phyloP scores from a whole-genome alignment of 2,329 filamentous ascomycete genomes.

The Nothopassalora personata region DNA sequence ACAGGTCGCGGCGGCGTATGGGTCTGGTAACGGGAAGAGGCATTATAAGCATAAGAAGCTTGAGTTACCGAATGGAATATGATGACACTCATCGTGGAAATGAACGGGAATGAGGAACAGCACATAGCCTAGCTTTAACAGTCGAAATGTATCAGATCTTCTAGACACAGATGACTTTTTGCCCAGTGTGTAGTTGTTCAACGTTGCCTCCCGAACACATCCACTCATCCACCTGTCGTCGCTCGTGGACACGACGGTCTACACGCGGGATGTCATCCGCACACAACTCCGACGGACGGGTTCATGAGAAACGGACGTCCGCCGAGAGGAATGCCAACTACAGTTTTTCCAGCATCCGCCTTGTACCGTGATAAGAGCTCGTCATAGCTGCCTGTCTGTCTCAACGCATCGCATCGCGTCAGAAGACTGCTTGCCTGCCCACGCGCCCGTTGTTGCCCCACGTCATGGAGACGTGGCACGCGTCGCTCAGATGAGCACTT shows the following conservation, averaged over 20 bases:
- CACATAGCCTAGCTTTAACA: too few species aligned
- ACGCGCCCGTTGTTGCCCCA: background rate
- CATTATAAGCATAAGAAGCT: slow-evolving; percentile 54
- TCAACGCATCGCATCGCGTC: background rate
- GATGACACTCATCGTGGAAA: too few species aligned
- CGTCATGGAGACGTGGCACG: slow-evolving; percentile 7
- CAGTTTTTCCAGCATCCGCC: background rate
- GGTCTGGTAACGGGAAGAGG: slow-evolving; percentile 45
- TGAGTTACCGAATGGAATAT: slow-evolving; percentile 20
- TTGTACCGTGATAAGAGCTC: background rate
- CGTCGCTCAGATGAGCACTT: background rate
- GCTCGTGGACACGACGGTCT: background rate
- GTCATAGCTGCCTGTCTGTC: background rate
- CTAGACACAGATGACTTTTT: too few species aligned
- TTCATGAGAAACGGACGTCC: background rate
- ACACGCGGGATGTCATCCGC: background rate
- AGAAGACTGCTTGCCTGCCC: background rate
- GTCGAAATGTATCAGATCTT: too few species aligned
- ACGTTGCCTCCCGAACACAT: background rate
- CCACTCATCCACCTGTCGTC: background rate
- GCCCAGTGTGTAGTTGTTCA: too few species aligned
- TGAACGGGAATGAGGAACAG: too few species aligned
- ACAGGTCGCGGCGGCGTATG: slow-evolving; percentile 74
- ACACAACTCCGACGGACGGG: background rate
- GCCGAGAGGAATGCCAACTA: background rate